Conservation (phyloP, 495 filamentous ascomycete genomes). For the Trichoderma erinaceum region DNA sequence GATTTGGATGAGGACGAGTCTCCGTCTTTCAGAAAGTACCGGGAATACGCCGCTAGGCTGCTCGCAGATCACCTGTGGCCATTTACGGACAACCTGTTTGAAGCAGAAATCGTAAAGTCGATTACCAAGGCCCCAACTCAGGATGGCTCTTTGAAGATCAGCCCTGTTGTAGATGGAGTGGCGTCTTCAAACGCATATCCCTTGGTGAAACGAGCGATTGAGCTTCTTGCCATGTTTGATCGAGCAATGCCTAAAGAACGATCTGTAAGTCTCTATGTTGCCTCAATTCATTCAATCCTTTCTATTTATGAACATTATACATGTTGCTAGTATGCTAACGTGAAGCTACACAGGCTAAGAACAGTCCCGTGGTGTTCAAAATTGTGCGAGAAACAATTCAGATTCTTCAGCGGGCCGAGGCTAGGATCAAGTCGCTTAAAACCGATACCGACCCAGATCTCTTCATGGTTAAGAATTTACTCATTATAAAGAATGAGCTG, state of each 20-base stretch:
- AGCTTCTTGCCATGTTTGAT: slow-evolving; percentile 79
- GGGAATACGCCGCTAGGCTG: slow-evolving; percentile 54
- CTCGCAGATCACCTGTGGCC: slow-evolving; percentile 49
- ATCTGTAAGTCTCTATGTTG: slow-evolving; percentile 53
- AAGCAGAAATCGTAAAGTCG: slow-evolving; percentile 45
- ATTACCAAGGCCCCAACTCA: slow-evolving; percentile 40
- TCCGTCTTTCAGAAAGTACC: slow-evolving; percentile 64
- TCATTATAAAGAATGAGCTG: slow-evolving; percentile 85
- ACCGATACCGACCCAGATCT: slow-evolving; percentile 61
- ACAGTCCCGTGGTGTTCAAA: slow-evolving; percentile 43
- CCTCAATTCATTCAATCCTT: background rate
- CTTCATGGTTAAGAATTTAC: slow-evolving; percentile 86
- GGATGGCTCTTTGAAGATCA: slow-evolving; percentile 38
- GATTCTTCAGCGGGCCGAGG: slow-evolving; percentile 47
- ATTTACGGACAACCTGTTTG: slow-evolving; percentile 43
- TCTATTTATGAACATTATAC: slow-evolving; percentile 11
- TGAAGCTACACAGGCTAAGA: slow-evolving; percentile 33
- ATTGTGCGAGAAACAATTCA: slow-evolving; percentile 42
- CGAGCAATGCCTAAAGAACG: slow-evolving; percentile 55
- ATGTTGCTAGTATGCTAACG: slow-evolving; percentile 31
- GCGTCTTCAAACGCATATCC: slow-evolving; percentile 54
- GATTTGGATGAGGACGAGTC: slow-evolving; percentile 70
- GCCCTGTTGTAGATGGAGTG: slow-evolving; percentile 33
- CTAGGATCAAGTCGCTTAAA: slow-evolving; percentile 36
- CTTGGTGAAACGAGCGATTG: slow-evolving; percentile 69